These are phyloP conservation scores for Annulohypoxylon maeteangense DNA, from an alignment of 495 filamentous ascomycete genomes.

Conservation along the genomic window DNA sequence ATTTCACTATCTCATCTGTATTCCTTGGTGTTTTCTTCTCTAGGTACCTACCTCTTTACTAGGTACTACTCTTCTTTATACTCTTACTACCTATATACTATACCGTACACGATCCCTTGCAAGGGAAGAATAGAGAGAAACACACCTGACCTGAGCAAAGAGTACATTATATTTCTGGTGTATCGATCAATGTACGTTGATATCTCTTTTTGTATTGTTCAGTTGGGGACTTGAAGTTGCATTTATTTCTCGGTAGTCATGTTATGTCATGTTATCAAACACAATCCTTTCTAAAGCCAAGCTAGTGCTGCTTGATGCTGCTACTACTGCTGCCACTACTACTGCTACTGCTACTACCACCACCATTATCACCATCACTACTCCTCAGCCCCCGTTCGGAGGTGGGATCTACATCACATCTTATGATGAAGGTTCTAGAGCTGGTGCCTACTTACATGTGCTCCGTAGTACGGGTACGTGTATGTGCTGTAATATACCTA, in stretches of 20 bases:
- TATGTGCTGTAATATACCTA: constrained; percentile 13
- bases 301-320: constrained; percentile 26
- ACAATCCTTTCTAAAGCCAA: constrained; percentile 15
- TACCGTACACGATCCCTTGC: too few species aligned
- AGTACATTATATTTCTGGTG: constrained; percentile 1
- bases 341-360: neutral
- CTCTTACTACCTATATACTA: constrained; percentile 1
- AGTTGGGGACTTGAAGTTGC: constrained; percentile 1
- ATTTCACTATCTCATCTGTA: constrained; percentile 20
- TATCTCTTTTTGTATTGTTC: constrained; percentile 19
- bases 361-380: neutral
- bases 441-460: constrained; percentile 39
- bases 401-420: constrained; percentile 35
- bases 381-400: neutral
- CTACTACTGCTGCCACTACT: neutral
- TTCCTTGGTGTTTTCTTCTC: neutral
- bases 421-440: constrained; percentile 43
- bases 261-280: constrained; percentile 5
- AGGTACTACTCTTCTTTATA: constrained; percentile 6
- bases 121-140: neutral
- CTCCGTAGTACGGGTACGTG: constrained; percentile 42
- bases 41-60: neutral
- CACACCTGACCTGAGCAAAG: neutral
- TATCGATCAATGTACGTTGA: constrained; percentile 25
- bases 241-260: constrained; percentile 15